Base-by-base conservation (phyloP, 1,139 yeast genomes). In the Zygosaccharomyces sapae region DNA sequence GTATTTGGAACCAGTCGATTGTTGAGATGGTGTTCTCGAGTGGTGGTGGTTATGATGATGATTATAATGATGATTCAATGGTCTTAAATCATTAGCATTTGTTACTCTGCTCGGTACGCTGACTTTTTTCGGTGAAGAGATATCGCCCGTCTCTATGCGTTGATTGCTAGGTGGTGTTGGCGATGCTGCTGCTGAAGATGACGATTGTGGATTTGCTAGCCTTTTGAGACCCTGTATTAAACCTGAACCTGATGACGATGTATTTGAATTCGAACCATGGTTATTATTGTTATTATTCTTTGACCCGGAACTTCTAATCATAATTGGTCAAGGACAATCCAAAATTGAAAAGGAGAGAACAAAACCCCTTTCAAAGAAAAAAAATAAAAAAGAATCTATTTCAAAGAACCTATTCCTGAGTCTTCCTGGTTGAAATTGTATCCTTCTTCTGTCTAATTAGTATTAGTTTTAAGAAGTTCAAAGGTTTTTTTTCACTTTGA, bases 1-100 rank as follows among this genome's bases (percentile, higher is more conserved):
- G 48, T 59, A 58, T 46, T 61, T 61, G 29, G 62, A 50, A 13
- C 54, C 52, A 3, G 34, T 31, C 19, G 65, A 58, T 30, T 55
- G 55, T 22, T 53, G 38, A 13, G 62, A 52, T 27, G 56, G 47
- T 30, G 54, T 41, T 46, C 62, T 54, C 36, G 58, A 45, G 48
- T 54, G 59, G 19, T 31, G 34, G 18, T 31, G 34, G 8, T n/a
- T 4, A 13, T 31, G 19, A 8, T 31, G 34, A 31, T 24, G 8
- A 24, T 9, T 24, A 24, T 24, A 24, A 9, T 24, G 27, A 5
- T 13, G 19, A 13, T 59, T 61, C 38, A 63, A 46, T 22, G 65
- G 66, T 42, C 51, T 49, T 10, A 50, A 38, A 10, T 52, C 55
- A 22, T 47, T 54, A 18, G 55, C 53, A 22, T 49, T 43, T 24